A percentile compares a stretch with the other conserved stretches of the same genome.
These are phyloP conservation scores for Yamadazyma sp. DNA, from an alignment of 1,139 yeast genomes.

Conservation along the genomic window DNA sequence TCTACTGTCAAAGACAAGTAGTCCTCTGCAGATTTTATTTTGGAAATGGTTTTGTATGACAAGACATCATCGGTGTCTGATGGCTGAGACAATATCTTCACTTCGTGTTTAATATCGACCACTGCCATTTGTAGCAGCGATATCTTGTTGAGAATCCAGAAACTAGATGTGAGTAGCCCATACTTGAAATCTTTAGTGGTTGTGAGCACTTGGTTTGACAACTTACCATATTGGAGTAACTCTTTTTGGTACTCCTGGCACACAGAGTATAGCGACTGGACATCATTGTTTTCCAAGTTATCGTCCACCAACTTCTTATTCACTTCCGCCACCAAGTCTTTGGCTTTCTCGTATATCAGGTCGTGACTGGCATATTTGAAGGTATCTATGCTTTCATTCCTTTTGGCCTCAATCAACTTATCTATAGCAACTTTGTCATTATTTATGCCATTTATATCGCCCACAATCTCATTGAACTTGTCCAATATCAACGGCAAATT, in stretches of 20 bases:
- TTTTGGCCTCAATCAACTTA: slow-evolving; percentile 28
- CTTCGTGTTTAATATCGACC: slow-evolving; percentile 34
- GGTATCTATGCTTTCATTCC: slow-evolving; percentile 34
- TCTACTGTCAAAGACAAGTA: slow-evolving; percentile 61
- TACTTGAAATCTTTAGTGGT: slow-evolving; percentile 23
- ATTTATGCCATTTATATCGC: slow-evolving; percentile 24
- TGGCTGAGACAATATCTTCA: slow-evolving; percentile 22
- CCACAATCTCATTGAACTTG: slow-evolving; percentile 43
- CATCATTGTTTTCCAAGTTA: slow-evolving; percentile 2
- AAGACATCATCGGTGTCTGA: slow-evolving; percentile 4
- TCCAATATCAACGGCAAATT: slow-evolving; percentile 33
- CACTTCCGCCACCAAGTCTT: slow-evolving; percentile 4
- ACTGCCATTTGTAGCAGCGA: slow-evolving; percentile 42
- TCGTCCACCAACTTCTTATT: slow-evolving; percentile 11
- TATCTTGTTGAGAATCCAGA: slow-evolving; percentile 29
- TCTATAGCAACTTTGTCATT: slow-evolving; percentile 31
- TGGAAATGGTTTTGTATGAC: slow-evolving; percentile 25
- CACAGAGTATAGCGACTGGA: neutral
- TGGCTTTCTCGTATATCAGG: slow-evolving; percentile 2
- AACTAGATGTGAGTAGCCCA: slow-evolving; percentile 24
- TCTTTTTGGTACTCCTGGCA: slow-evolving; percentile 4
- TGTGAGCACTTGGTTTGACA: slow-evolving; percentile 5
- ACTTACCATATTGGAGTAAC: slow-evolving; percentile 1
- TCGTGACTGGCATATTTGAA: slow-evolving; percentile 22
- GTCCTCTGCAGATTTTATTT: slow-evolving; percentile 43